phyloP scores from a whole-genome alignment of 2,329 filamentous ascomycete genomes.

The Nigrospora osmanthi region DNA sequence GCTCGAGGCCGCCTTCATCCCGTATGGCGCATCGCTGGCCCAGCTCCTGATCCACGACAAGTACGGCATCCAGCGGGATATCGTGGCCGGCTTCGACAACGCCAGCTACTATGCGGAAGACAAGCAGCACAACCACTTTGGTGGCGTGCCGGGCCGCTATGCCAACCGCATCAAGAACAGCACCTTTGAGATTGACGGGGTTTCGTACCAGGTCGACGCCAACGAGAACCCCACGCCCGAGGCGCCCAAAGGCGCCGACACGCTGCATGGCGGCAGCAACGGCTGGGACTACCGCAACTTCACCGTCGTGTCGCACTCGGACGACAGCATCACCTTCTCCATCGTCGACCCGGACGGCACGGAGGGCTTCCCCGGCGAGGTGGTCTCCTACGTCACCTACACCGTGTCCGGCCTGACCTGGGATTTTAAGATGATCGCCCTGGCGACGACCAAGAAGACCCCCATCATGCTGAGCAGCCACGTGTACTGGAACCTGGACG shows the following conservation, averaged over 20 bases:
- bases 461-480: conserved; percentile 73
- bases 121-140: conserved; percentile 61
- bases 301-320: conserved; percentile 61
- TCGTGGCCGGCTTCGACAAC: conserved; percentile 71
- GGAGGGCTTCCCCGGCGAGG: conserved; percentile 72
- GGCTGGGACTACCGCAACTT: conserved; percentile 77
- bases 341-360: conserved; percentile 66
- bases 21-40: conserved; percentile 66
- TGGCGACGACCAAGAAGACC: conserved; percentile 65
- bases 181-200: conserved; percentile 60
- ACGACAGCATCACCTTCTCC: conserved; percentile 65
- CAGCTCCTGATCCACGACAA: conserved; percentile 65
- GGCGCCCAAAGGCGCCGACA: conserved; percentile 48
- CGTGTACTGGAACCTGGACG: conserved; percentile 79
- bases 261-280: conserved; percentile 61
- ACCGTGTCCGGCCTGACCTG: conserved; percentile 58
- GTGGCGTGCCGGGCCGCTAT: conserved; percentile 67
- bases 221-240: conserved; percentile 54
- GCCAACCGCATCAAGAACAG: conserved; percentile 77
- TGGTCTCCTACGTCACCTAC: conserved; percentile 68
- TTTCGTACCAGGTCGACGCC: conserved; percentile 47
- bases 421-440: conserved; percentile 65
- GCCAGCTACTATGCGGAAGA: conserved; percentile 62
- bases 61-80: conserved; percentile 59
- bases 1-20: conserved; percentile 62